Base-by-base conservation (phyloP, 768 basidiomycete species). In the Lactifluus volemus region DNA sequence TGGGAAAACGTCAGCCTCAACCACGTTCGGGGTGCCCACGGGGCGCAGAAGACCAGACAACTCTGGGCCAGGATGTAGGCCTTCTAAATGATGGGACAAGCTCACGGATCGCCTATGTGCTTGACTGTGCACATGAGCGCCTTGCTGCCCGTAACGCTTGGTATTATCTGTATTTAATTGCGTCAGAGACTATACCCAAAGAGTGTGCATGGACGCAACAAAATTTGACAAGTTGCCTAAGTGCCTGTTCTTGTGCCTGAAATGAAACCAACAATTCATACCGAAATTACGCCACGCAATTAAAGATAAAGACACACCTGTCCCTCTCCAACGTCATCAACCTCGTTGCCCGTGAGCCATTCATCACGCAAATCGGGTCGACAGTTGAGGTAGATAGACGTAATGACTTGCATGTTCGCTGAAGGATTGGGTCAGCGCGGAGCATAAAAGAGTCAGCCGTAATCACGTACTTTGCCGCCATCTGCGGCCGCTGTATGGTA, bases 371-470 rank as follows among this genome's bases (percentile, higher is more conserved):
- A 79, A 70, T 98, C 96, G 8, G 97, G 97, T 55, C 97, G 82
- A 70, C 95, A 98, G 69, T 98, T 97, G 60, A 98, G 78, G 73
- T 99, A 99, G 65, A 99, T 98, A 17, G 95, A 86, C 9, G 97
- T 99, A 67, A 99, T 98, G 58, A 98, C 91, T 75, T 99, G 98
- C 97, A 99, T 99, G 72, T 98, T 99, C 21, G 92, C 96, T 98
- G 69, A 14, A 39, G 25, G 57, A 53, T 53, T 32, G 52, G 50
- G 44, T 58, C 49, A 62, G 36, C 39, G 38, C 49, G 39, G 36
- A 4, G n/a, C 44, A 29, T 41, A 55, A 21, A 21, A 19, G 58
- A 45, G 55, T 58, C 55, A 51, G 52, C 32, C 53, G 48, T 21
- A 36, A 42, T 51, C 47, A 17, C 83, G 68, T 74, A 97, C 95